These are phyloP conservation scores for Vaccinium macrocarpon DNA, from an alignment of 148 eudicot genomes.

Conservation along the genomic window DNA sequence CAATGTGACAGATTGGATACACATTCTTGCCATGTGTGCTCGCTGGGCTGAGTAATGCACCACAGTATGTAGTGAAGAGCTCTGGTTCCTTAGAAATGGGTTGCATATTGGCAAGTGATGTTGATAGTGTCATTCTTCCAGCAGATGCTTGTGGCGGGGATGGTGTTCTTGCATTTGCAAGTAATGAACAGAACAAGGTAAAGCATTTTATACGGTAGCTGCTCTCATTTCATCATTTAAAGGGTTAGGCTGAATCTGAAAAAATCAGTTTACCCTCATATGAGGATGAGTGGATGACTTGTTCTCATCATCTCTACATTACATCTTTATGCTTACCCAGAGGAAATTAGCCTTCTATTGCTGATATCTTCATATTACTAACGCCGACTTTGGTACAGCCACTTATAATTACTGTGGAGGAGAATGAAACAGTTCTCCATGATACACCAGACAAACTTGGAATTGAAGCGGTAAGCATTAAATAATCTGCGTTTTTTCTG, in stretches of 20 bases:
- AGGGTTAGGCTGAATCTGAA: constrained; percentile 5
- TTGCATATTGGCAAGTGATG: constrained; percentile 72
- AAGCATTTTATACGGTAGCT: neutral
- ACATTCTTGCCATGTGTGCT: constrained; percentile 96
- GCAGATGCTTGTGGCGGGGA: constrained; percentile 80
- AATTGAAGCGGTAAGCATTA: constrained; percentile 55
- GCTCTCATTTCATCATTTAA: neutral
- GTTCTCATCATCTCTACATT: neutral
- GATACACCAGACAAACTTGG: constrained; percentile 79
- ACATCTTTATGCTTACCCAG: neutral
- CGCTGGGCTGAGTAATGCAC: constrained; percentile 92
- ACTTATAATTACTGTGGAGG: constrained; percentile 78
- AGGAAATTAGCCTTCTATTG: neutral
- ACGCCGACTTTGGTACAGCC: constrained; percentile 50
- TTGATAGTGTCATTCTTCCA: constrained; percentile 81
- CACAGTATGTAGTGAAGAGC: constrained; percentile 58
- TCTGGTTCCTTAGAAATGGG: constrained; percentile 34
- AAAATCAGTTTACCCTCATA: neutral
- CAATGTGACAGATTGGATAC: constrained; percentile 61
- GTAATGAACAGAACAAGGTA: constrained; percentile 57
- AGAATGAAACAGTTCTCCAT: constrained; percentile 78
- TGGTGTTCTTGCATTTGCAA: constrained; percentile 75
- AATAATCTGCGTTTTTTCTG: constrained; percentile 5
- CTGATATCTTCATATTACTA: constrained; percentile 2
- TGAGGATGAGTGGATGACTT: neutral